Conservation (phyloP, 257 asterid genomes). For the Nyctanthes arbortristis region DNA sequence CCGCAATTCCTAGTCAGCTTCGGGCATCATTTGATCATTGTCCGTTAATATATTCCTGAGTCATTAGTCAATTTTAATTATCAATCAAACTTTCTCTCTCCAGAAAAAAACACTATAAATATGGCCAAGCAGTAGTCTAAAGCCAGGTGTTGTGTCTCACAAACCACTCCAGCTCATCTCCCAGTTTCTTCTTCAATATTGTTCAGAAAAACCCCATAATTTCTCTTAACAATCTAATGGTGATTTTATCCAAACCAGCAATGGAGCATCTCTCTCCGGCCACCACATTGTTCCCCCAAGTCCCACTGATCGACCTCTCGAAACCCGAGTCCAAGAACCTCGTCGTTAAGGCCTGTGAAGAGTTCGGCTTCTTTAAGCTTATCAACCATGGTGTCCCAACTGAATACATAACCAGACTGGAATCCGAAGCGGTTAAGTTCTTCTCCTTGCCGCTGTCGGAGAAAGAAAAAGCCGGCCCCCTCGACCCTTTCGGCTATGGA, state of each 20-base stretch:
- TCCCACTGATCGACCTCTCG: conserved; percentile 78
- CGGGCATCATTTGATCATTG: too few species aligned
- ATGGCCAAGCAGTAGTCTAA: background rate
- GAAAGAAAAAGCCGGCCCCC: conserved; percentile 60
- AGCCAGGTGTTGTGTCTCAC: background rate
- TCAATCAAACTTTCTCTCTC: background rate
- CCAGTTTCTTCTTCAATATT: background rate
- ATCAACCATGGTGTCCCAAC: conserved; percentile 64
- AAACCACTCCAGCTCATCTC: background rate
- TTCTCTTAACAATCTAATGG: conserved; percentile 33
- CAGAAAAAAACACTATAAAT: background rate
- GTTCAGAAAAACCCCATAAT: too few species aligned
- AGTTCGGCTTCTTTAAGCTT: conserved; percentile 78
- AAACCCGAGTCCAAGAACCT: conserved; percentile 55
- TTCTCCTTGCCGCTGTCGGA: conserved; percentile 56
- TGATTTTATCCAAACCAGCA: conserved; percentile 45
- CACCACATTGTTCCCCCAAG: conserved; percentile 37
- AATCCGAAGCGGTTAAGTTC: conserved; percentile 63
- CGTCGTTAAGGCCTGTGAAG: conserved; percentile 76
- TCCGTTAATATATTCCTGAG: too few species aligned
- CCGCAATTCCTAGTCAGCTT: too few species aligned
- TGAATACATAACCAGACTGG: conserved; percentile 49
- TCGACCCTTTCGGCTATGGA: conserved; percentile 82
- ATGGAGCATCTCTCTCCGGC: conserved; percentile 32
- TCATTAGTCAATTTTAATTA: too few species aligned